Evolutionary conservation across 164 flowering plant genomes (phyloP), one percentile per base, ranked within the genome.

Genomic region (Chimonanthus salicifolius): DNA sequence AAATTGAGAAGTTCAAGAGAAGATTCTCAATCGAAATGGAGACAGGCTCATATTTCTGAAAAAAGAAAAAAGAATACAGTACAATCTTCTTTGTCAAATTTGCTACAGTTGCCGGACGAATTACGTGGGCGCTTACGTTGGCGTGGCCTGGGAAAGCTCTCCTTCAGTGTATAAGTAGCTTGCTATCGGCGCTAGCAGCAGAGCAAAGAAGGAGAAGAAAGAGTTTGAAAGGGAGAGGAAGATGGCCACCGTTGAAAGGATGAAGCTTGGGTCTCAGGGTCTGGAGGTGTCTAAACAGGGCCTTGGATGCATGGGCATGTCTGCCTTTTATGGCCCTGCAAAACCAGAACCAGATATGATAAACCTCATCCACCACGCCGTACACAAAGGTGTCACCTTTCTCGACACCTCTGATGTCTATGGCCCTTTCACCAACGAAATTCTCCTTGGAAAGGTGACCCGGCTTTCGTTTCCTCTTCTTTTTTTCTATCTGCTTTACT

Each of bases 291-390:
- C 82, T 5, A 64, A 46, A 6, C 81, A 80, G 51, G 82, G 82
- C 20, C 68, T 79, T 45, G 82, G 82, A 11, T 82, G 82, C 62
- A 76, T 79, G 82, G 81, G 84, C 62, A 81, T 83, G 84, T 81
- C 84, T 10, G 74, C 82, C 9, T 67, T 67, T 71, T 71, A 62
- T 15, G 73, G 73, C 8, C 54, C 54, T 18, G 20, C 73, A 10
- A 62, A 71, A 47, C 73, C 73, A 7, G 73, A 71, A 1, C 3
- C 47, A 1, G 74, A 72, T 44, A 72, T 72, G 74, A 63, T 72
- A 16, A 0, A 9, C 6, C 58, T 72, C 74, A 63, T 72, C 67
- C 74, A 62, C 13, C 74, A 72, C 63, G 74, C 74, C 50, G 47
- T 72, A 6, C 2, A 47, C 5, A 20, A 47, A 7, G 72, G 72